Evolutionary conservation across 768 basidiomycete genomes (phyloP).

Genomic region (Suillus subaureus): DNA sequence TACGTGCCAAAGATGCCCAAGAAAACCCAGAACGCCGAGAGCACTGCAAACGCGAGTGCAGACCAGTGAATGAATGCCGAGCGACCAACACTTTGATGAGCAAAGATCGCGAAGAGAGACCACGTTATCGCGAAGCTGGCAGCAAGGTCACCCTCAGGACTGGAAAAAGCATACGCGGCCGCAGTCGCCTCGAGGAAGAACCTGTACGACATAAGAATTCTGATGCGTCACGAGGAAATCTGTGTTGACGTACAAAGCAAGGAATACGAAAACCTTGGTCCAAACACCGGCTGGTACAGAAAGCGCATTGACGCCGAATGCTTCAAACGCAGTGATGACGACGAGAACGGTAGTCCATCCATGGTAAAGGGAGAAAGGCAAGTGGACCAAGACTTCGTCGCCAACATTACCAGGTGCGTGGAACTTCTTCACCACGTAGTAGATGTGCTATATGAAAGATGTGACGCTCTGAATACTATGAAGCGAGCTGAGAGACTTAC

Average conservation of each 20-base stretch:
- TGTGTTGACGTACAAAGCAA: conserved; percentile 63
- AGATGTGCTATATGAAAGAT: conserved; percentile 68
- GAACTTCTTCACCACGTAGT: conserved; percentile 91
- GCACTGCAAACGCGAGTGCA: conserved; percentile 80
- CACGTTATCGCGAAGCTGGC: conserved; percentile 90
- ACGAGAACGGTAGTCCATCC: conserved; percentile 90
- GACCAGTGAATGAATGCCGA: conserved; percentile 89
- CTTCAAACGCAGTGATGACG: conserved; percentile 81
- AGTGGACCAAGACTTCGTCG: conserved; percentile 90
- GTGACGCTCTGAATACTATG: conserved; percentile 38
- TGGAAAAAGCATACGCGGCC: conserved; percentile 93
- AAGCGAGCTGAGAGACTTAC: conserved; percentile 26
- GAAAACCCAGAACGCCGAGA: conserved; percentile 82
- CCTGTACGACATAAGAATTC: conserved; percentile 35
- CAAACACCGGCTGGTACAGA: conserved; percentile 72
- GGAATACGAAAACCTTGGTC: conserved; percentile 96
- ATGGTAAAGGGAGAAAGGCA: conserved; percentile 96
- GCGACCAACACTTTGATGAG: conserved; percentile 53
- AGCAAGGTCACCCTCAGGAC: conserved; percentile 87
- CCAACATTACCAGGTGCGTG: conserved; percentile 61
- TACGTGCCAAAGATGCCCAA: conserved; percentile 69
- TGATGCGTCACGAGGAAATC: conserved; percentile 12
- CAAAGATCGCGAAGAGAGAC: conserved; percentile 94
- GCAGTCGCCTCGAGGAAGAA: conserved; percentile 93
- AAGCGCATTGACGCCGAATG: conserved; percentile 80